Evolutionary conservation across 768 basidiomycete species (phyloP).

Genomic region (Sporobolomyces phaffii): DNA sequence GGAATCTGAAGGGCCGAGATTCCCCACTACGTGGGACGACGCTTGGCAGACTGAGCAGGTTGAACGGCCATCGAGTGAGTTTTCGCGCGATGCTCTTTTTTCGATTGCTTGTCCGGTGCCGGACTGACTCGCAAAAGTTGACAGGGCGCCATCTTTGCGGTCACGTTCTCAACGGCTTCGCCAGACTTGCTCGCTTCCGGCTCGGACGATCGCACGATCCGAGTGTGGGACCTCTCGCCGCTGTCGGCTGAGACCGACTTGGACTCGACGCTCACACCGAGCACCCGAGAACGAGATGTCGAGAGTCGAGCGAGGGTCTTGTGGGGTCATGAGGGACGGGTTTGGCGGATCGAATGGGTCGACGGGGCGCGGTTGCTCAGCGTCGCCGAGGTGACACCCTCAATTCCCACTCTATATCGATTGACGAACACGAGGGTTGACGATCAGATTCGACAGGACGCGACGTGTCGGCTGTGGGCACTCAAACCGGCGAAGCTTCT

Average conservation of each 20-base stretch:
- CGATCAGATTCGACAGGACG: constrained; percentile 6
- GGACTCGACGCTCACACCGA: neutral
- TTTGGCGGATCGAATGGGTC: constrained; percentile 17
- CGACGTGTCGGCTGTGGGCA: constrained; percentile 15
- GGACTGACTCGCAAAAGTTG: neutral
- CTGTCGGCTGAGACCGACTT: neutral
- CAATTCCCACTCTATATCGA: neutral
- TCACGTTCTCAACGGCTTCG: constrained; percentile 6
- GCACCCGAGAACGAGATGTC: neutral
- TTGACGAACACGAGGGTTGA: too few relatives aligned
- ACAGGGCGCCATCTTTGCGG: constrained; percentile 27
- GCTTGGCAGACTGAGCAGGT: neutral
- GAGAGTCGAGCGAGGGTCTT: neutral
- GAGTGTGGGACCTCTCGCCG: constrained; percentile 5
- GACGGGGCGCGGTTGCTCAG: neutral
- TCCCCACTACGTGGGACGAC: too few relatives aligned
- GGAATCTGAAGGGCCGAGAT: neutral
- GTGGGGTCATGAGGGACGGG: constrained; percentile 25
- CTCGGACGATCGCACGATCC: constrained; percentile 24
- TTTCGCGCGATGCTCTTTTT: too few relatives aligned
- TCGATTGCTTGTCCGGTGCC: neutral
- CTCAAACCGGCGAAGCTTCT: neutral
- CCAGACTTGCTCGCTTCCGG: constrained; percentile 5
- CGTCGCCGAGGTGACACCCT: constrained; percentile 1
- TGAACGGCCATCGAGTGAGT: constrained; percentile 27